Conservation (phyloP, 257 asterid genomes). For the Perilla frutescens region DNA sequence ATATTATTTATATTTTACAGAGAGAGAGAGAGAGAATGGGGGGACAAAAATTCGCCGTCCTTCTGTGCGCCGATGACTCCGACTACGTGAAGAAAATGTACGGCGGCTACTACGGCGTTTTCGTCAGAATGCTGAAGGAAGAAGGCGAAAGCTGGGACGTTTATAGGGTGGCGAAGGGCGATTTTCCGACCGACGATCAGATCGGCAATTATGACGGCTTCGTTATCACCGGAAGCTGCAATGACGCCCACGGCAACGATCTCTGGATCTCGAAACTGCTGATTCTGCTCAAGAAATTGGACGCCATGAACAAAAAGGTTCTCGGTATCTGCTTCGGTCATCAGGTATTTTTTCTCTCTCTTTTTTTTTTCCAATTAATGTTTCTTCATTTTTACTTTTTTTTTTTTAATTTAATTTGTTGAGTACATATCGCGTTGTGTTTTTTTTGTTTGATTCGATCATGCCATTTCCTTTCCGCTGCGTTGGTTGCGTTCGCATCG, state of each 20-base stretch:
- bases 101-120: constrained; percentile 90
- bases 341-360: constrained; percentile 52
- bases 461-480: constrained; percentile 21
- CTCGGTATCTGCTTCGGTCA: constrained; percentile 93
- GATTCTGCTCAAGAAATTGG: constrained; percentile 58
- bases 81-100: constrained; percentile 87
- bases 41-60: constrained; percentile 68
- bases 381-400: background rate
- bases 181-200: constrained; percentile 80
- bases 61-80: constrained; percentile 86
- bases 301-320: constrained; percentile 69
- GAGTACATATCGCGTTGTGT: background rate
- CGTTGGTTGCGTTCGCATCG: background rate
- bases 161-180: constrained; percentile 66
- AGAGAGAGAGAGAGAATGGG: constrained; percentile 54
- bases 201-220: constrained; percentile 70
- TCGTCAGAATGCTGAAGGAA: constrained; percentile 80
- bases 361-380: background rate
- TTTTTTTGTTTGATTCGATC: constrained; percentile 21
- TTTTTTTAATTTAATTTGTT: background rate
- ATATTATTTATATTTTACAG: background rate
- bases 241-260: constrained; percentile 87
- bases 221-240: constrained; percentile 90
- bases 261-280: constrained; percentile 71
- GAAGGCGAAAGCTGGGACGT: constrained; percentile 86